Evolutionary conservation across 495 filamentous ascomycete species (phyloP).

Genomic region (Neurospora africana): DNA sequence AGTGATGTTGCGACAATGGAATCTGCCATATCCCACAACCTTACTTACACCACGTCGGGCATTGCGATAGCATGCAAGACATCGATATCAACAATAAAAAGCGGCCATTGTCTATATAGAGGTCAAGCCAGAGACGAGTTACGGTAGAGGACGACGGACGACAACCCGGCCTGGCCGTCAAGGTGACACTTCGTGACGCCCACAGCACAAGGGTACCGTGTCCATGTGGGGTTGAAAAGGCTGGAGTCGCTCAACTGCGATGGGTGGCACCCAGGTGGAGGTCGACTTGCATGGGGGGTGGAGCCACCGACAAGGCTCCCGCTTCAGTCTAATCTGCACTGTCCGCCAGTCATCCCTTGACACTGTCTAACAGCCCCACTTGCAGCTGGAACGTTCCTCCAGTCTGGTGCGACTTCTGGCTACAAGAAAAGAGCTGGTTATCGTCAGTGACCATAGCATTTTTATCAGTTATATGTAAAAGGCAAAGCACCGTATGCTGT

Average conservation of each 20-base stretch:
- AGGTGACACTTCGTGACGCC: background rate
- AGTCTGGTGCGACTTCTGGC: background rate
- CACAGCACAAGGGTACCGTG: background rate
- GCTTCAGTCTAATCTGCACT: background rate
- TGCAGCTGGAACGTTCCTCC: background rate
- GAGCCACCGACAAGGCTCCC: background rate
- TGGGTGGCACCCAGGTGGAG: background rate
- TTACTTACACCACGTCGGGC: background rate
- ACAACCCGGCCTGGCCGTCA: background rate
- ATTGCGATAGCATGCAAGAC: background rate
- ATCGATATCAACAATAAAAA: background rate
- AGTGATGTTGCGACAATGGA: background rate
- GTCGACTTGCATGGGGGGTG: background rate
- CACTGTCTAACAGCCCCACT: background rate
- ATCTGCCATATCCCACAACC: background rate
- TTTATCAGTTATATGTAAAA: background rate
- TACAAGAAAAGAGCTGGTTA: background rate
- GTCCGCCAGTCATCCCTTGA: background rate
- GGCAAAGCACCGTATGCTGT: background rate
- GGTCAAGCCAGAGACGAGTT: background rate
- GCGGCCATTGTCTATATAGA: background rate
- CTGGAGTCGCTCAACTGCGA: background rate
- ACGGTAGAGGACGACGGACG: background rate
- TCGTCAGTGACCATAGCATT: fast-evolving
- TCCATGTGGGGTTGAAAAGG: background rate